These are phyloP conservation scores for Tolypocladium paradoxum DNA, from an alignment of 2,329 filamentous ascomycete species.

Conservation along the genomic window DNA sequence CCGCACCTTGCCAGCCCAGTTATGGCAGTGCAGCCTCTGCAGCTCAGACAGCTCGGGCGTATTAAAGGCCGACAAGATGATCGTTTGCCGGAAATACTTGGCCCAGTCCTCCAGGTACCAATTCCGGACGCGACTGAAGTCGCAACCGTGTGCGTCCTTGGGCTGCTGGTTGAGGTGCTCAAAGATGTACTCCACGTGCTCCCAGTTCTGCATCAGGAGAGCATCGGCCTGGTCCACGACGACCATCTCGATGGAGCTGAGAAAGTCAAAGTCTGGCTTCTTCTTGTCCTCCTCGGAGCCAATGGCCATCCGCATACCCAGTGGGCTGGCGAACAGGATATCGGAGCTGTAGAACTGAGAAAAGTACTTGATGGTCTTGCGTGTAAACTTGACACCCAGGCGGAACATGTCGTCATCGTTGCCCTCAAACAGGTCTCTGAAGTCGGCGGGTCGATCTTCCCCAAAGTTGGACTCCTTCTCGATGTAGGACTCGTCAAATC, in stretches of 20 bases:
- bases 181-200: slow-evolving; percentile 87
- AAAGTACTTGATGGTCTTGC: slow-evolving; percentile 92
- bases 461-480: slow-evolving; percentile 55
- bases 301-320: slow-evolving; percentile 84
- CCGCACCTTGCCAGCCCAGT: slow-evolving; percentile 70
- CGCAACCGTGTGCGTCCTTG: slow-evolving; percentile 79
- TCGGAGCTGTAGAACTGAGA: slow-evolving; percentile 94
- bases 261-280: slow-evolving; percentile 71
- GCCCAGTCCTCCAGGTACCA: slow-evolving; percentile 93
- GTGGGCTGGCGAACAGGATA: slow-evolving; percentile 81
- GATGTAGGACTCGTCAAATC: slow-evolving; percentile 77
- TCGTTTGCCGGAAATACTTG: slow-evolving; percentile 70
- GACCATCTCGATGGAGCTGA: slow-evolving; percentile 86
- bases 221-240: slow-evolving; percentile 89
- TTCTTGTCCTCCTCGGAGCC: slow-evolving; percentile 58
- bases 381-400: slow-evolving; percentile 89
- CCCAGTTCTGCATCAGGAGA: slow-evolving; percentile 96
- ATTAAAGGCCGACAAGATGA: slow-evolving; percentile 71
- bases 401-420: slow-evolving; percentile 98
- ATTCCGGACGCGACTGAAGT: slow-evolving; percentile 78
- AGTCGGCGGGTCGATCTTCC: slow-evolving; percentile 72
- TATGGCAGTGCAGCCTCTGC: slow-evolving; percentile 64
- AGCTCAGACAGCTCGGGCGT: slow-evolving; percentile 81
- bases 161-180: slow-evolving; percentile 86
- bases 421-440: slow-evolving; percentile 78